Base-by-base conservation (phyloP, 495 filamentous ascomycete species). In the Oleoguttula mirabilis region DNA sequence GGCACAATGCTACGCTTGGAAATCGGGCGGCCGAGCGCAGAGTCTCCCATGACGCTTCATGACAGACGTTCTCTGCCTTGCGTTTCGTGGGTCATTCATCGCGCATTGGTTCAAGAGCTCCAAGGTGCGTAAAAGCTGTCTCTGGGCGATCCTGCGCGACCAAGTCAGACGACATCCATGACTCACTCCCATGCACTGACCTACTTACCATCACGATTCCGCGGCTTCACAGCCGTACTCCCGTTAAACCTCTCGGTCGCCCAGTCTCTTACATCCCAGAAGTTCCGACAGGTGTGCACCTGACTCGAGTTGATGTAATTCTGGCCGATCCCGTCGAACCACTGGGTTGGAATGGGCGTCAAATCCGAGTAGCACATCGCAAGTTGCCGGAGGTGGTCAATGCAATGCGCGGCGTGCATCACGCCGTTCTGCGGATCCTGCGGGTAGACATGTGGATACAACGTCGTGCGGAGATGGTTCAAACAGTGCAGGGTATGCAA, bases 251-350 rank as follows among this genome's bases (percentile, higher is more conserved):
- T 27, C 10, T 48, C 45, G 5, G 45, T 42, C 12, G 39, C 37
- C 45, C 45, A 48, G 2, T 30, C 25, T 17, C 45, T 12, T 14
- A 48, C 33, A 12, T 8, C 17, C 6, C 22, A 2, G 20, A 52
- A 43, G 38, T 47, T 35, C 8, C 49, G 32, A 36, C 39, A 47
- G n/a, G 45, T 41, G 28, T 47, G 34, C 38, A 17, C 32, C 8
- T 32, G 42, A n/a, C 33, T 23, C 10, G 49, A 47, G 39, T 43
- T 46, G 49, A 52, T 52, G 43, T 52, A 47, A 39, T 52, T 43
- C 33, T 32, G n/a, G 14, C 36, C 27, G 19, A 52, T 33, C 1
- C 45, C 45, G 4, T 10, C 3, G 25, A 48, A 48, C 19, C 24
- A 48, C 21, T 48, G 45, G 6, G 45, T 48, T 6, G 45, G 45